Percentiles rank a stretch among this genome's conserved stretches.
phyloP scores from a whole-genome alignment of 345 rosid genomes.

The Lenwebbia sp. region DNA sequence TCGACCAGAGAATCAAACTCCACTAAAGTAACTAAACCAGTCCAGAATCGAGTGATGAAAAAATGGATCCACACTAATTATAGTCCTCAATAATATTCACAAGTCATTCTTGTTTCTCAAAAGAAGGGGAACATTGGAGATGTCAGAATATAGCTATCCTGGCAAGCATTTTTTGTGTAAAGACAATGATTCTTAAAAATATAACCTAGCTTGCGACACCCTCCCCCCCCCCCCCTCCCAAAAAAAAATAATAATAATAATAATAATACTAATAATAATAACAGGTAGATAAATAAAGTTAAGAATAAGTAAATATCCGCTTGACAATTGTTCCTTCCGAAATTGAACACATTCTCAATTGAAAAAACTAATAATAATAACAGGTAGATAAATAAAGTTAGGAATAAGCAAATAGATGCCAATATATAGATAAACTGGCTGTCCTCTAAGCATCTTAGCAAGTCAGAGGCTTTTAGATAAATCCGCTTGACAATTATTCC shows the following conservation, averaged over 20 bases:
- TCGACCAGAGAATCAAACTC: background rate
- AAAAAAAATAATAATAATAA: background rate
- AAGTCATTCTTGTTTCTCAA: background rate
- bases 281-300: background rate
- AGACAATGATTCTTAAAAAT: background rate
- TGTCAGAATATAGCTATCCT: background rate
- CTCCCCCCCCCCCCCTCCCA: background rate
- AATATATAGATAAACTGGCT: background rate
- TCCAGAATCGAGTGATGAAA: background rate
- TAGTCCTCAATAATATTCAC: background rate
- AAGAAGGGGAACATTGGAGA: background rate
- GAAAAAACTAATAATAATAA: background rate
- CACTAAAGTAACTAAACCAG: background rate
- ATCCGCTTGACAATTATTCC: background rate
- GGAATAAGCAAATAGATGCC: background rate
- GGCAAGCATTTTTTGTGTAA: background rate
- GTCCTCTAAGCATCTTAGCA: background rate
- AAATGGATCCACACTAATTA: background rate
- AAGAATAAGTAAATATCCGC: background rate
- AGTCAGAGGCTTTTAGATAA: background rate
- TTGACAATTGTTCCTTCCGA: background rate
- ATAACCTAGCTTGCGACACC: background rate
- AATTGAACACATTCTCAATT: background rate
- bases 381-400: background rate
- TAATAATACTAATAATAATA: too few species aligned